Base-by-base conservation (phyloP, 2,329 filamentous ascomycete genomes). In the Nakataea oryzae region DNA sequence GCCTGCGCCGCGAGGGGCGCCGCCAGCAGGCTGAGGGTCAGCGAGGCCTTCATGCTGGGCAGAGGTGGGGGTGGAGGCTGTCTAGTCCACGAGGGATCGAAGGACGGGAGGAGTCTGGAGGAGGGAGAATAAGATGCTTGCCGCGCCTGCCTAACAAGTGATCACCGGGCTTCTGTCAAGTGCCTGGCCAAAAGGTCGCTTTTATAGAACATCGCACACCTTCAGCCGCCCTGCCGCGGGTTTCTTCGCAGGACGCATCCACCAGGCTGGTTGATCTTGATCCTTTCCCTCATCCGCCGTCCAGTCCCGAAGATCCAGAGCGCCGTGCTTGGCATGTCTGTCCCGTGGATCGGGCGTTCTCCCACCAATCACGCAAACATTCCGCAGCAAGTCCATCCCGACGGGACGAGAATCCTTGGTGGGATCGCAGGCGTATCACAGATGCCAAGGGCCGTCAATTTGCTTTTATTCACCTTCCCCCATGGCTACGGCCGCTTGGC, bases 1-100 rank as follows among this genome's bases (percentile, higher is more conserved):
- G 68, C 68, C 32, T 68, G 63, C n/a, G 64, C 62, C 27, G 63
- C 62, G 24, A 59, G 34, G 28, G 60, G 26, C 13, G 65, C 64
- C 47, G 66, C 66, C 30, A 66, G 56, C 30, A 65, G 61, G 56
- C 63, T 61, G 62, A 64, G 41, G 58, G 64, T 55, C 41, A 59
- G 30, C 30, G 63, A 54, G 34, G 58, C 61, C 62, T 67, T 66
- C 65, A 66, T 66, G 55, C 21, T 62, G 59, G 24, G 27, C 26
- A 54, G 57, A 58, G 47, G 61, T n/a, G n/a, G n/a, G n/a, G n/a
- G n/a, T n/a, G 41, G 27, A 27, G 4, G 57, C 14, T 24, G 21
- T 27, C 3, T n/a, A 57, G 14, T 41, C 21, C 4, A 24, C 12
- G 24, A 54, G 26, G 32, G 14, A 59, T 41, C 3, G 32, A 24